phyloP scores from a whole-genome alignment of 306 rosid species.

The Gastrolobium bilobum region DNA sequence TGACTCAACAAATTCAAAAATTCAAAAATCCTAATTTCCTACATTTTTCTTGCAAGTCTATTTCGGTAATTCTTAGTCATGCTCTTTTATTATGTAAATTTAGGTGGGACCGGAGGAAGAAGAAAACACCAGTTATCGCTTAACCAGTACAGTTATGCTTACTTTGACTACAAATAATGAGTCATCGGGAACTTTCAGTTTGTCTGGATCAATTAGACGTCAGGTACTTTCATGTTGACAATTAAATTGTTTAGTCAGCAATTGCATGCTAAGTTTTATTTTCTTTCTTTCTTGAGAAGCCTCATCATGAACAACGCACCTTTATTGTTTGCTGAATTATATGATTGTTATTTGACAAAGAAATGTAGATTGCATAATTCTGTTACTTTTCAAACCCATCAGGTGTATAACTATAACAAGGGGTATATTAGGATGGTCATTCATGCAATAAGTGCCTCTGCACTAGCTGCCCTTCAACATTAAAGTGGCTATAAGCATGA shows the following conservation, averaged over 20 bases:
- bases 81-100: slow-evolving; percentile 31
- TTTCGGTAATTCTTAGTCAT: slow-evolving; percentile 18
- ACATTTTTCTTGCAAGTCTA: not conserved
- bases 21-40: no score
- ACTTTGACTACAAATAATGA: slow-evolving; percentile 86
- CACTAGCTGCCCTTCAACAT: not conserved
- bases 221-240: slow-evolving; percentile 65
- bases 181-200: slow-evolving; percentile 82
- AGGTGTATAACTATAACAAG: not conserved
- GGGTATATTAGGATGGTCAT: not conserved
- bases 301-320: slow-evolving; percentile 38
- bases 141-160: slow-evolving; percentile 97
- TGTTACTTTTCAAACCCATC: not conserved
- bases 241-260: slow-evolving; percentile 26
- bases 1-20: no score
- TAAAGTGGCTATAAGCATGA: not conserved
- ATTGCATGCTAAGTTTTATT: slow-evolving; percentile 23
- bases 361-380: not conserved
- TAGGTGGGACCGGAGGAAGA: slow-evolving; percentile 94
- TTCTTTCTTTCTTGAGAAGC: slow-evolving; percentile 31
- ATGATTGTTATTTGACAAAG: slow-evolving; percentile 1
- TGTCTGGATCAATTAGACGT: slow-evolving; percentile 96
- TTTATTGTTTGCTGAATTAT: slow-evolving; percentile 21
- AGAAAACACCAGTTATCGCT: slow-evolving; percentile 78
- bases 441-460: slow-evolving; percentile 23